Conservation (phyloP, 2,329 filamentous ascomycete genomes). For the Proliferodiscus dingleyae region DNA sequence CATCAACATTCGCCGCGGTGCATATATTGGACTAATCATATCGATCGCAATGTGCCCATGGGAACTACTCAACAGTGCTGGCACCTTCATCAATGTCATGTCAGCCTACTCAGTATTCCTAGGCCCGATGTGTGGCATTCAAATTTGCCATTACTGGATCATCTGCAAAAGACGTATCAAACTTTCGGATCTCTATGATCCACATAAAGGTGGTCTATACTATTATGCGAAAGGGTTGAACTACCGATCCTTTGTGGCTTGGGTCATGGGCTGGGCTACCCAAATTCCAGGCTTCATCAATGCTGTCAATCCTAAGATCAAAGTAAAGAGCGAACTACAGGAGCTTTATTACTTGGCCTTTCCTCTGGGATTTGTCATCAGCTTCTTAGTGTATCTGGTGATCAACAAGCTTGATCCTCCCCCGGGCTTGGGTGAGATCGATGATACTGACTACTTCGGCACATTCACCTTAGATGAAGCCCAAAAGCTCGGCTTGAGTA, state of each 20-base stretch:
- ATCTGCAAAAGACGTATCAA: conserved; percentile 39
- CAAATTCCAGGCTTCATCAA: conserved; percentile 30
- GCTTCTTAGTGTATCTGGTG: conserved; percentile 32
- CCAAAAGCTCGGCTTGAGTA: conserved; percentile 9
- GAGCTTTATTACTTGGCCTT: conserved; percentile 40
- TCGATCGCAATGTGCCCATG: conserved; percentile 45
- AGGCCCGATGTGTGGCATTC: conserved; percentile 46
- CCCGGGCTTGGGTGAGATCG: conserved; percentile 27
- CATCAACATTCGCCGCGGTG: conserved; percentile 52
- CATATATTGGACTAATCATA: conserved; percentile 42
- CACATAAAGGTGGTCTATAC: conserved; percentile 35
- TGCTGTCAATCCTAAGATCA: conserved; percentile 14
- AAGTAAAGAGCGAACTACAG: conserved; percentile 31
- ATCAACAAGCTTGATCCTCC: conserved; percentile 32
- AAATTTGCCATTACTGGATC: conserved; percentile 52
- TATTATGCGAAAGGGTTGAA: conserved; percentile 41
- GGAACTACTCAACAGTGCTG: conserved; percentile 41
- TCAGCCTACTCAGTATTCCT: conserved; percentile 43
- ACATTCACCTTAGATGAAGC: conserved; percentile 27
- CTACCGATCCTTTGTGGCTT: conserved; percentile 37
- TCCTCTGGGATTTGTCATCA: conserved; percentile 36
- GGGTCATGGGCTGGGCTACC: conserved; percentile 33
- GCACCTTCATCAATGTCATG: conserved; percentile 43
- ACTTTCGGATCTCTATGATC: conserved; percentile 39
- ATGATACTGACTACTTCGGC: conserved; percentile 32